Conservation (phyloP, 805 yeast genomes). For the Pichia heedii region DNA sequence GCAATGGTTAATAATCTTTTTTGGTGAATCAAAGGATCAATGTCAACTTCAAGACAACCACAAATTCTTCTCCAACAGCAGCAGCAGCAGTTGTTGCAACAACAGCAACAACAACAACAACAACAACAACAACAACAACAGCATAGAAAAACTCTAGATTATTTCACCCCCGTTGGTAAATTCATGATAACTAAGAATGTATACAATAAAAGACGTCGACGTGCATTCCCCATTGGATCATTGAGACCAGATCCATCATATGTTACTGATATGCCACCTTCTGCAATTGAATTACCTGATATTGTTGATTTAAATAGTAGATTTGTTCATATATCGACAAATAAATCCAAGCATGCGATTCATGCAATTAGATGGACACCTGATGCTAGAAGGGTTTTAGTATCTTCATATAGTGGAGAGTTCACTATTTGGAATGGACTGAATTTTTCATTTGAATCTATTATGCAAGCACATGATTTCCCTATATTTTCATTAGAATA, state of each 20-base stretch:
- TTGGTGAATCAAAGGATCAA: no score
- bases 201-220: constrained; percentile 29
- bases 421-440: constrained; percentile 95
- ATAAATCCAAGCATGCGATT: constrained; percentile 86
- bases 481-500: constrained; percentile 75
- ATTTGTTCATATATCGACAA: constrained; percentile 83
- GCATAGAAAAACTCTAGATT: constrained; percentile 66
- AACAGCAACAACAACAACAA: constrained; percentile 5
- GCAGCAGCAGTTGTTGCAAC: not conserved
- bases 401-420: constrained; percentile 89
- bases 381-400: constrained; percentile 82
- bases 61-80: not conserved
- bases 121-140: constrained; percentile 8
- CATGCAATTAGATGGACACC: constrained; percentile 95
- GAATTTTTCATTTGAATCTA: constrained; percentile 90
- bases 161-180: constrained; percentile 65
- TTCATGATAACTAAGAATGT: constrained; percentile 44
- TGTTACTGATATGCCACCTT: constrained; percentile 55
- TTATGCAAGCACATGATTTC: constrained; percentile 97
- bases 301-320: constrained; percentile 63
- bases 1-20: no score
- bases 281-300: constrained; percentile 39
- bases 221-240: constrained; percentile 34
- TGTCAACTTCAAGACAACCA: not conserved
- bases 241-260: constrained; percentile 65